A percentile compares a stretch with the other conserved stretches of the same genome.
Conservation (phyloP, 1,284 basidiomycete genomes). For the Dichomitus squalens region DNA sequence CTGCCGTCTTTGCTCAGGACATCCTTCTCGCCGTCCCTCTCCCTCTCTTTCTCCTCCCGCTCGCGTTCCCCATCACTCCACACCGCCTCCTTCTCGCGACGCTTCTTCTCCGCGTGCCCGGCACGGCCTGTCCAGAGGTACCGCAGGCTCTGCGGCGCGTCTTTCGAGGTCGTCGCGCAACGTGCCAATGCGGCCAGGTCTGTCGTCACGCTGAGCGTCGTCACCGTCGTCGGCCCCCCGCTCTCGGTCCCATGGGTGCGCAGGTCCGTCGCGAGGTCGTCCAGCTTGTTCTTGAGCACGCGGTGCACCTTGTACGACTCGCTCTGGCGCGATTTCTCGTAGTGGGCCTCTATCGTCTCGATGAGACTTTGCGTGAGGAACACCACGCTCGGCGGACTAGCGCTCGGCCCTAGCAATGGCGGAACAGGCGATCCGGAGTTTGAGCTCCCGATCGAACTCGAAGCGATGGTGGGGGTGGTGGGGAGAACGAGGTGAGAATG, state of each 20-base stretch:
- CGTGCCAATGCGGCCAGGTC: conserved; percentile 43
- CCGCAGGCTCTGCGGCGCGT: conserved; percentile 39
- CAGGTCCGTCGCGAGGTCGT: conserved; percentile 44
- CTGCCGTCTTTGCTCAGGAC: conserved; percentile 35
- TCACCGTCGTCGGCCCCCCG: conserved; percentile 30
- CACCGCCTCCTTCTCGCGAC: conserved; percentile 34
- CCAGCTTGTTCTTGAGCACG: conserved; percentile 55
- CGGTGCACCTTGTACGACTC: conserved; percentile 66
- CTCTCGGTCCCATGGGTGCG: conserved; percentile 31
- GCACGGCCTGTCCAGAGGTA: conserved; percentile 44
- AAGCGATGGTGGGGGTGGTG: conserved; percentile 22
- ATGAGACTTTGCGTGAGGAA: conserved; percentile 54
- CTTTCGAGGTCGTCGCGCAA: conserved; percentile 36
- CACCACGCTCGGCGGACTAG: conserved; percentile 3
- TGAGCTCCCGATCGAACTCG: conserved; percentile 12
- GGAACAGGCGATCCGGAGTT: conserved; percentile 2
- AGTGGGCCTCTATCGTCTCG: conserved; percentile 49
- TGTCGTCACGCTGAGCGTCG: conserved; percentile 45
- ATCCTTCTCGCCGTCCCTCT: conserved; percentile 29
- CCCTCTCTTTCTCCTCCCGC: conserved; percentile 35
- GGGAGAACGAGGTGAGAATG: conserved; percentile 22
- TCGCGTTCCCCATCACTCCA: conserved; percentile 38
- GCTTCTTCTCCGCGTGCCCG: conserved; percentile 34
- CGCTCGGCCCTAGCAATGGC: conserved; percentile 3
- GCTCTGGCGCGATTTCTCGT: conserved; percentile 49